Conservation (phyloP, 805 yeast genomes). For the Saturnispora mendoncae region DNA sequence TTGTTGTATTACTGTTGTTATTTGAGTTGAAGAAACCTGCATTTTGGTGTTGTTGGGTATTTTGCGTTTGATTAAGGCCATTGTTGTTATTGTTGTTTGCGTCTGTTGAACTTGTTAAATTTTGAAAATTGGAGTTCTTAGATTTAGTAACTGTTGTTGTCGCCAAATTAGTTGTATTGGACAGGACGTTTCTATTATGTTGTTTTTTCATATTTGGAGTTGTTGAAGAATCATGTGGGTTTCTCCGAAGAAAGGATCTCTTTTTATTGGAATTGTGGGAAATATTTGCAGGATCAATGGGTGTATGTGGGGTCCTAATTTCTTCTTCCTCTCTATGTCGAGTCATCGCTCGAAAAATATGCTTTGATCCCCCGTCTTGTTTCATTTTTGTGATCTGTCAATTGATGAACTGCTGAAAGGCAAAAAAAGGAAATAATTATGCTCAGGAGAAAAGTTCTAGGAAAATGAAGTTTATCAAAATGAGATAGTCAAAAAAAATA, state of each 20-base stretch:
- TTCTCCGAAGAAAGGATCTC: constrained; percentile 7
- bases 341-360: constrained; percentile 6
- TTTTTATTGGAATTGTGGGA: too few relatives aligned
- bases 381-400: neutral
- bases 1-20: neutral
- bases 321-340: constrained; percentile 5
- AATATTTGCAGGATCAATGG: neutral
- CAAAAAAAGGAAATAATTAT: neutral
- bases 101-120: too few relatives aligned
- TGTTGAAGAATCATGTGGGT: neutral
- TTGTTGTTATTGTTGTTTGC: neutral
- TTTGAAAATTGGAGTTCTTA: too few relatives aligned
- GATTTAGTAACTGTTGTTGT: too few relatives aligned
- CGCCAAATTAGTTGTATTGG: constrained; percentile 7
- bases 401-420: too few relatives aligned
- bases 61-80: neutral
- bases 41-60: neutral
- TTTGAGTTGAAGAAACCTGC: neutral
- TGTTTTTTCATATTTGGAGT: neutral
- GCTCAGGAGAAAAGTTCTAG: neutral
- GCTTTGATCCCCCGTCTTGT: constrained; percentile 4
- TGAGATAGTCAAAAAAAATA: too few relatives aligned
- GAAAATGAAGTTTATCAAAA: too few relatives aligned
- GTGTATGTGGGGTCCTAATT: constrained; percentile 1
- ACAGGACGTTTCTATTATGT: constrained; percentile 6